Evolutionary conservation across 306 rosid species (phyloP), one percentile per base, ranked within the genome.

Genomic region (Sicyos edulis): DNA sequence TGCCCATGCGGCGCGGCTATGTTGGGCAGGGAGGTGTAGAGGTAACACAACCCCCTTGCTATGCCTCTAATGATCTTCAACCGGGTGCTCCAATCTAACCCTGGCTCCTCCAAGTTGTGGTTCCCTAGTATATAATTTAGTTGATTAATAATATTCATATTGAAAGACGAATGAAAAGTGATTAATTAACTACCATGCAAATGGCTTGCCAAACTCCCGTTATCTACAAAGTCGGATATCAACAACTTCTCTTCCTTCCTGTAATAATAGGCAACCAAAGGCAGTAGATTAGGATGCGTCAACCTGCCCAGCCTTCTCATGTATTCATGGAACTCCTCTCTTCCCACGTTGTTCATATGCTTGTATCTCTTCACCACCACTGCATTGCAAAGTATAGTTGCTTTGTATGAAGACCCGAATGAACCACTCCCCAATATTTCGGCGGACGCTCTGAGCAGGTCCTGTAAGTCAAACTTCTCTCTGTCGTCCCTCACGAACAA

Each of bases 321-420:
- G 78, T 93, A 89, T 73, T 93, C 96, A 29, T 81, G 80, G 73
- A 93, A 93, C 75, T 93, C 97, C n/a, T 88, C 96, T 72, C 95
- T 84, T 2, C 83, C 79, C 3, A 88, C 83, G 32, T 80, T 86
- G 85, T 90, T 93, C 97, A 93, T 90, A 7, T 87, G 89, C 84
- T 80, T 93, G 75, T 87, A 93, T 87, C 98, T 82, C 80, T 93
- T 93, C 9, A 93, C 98, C 47, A 87, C 97, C 57, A 93, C 78
- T 1, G 87, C 74, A 59, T 78, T 89, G 34, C 80, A 79, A 24
- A 49, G 40, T 49, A 93, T 56, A 32, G 67, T 82, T 0, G 96
- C 96, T 83, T 91, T 93, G 85, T 91, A 93, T 1, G 99, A 93
- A 69, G 99, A 85, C 5, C 96, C 99, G 50, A 93, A 93, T 0